phyloP scores from a whole-genome alignment of 805 yeast genomes.

The Nakazawaea sp. region DNA sequence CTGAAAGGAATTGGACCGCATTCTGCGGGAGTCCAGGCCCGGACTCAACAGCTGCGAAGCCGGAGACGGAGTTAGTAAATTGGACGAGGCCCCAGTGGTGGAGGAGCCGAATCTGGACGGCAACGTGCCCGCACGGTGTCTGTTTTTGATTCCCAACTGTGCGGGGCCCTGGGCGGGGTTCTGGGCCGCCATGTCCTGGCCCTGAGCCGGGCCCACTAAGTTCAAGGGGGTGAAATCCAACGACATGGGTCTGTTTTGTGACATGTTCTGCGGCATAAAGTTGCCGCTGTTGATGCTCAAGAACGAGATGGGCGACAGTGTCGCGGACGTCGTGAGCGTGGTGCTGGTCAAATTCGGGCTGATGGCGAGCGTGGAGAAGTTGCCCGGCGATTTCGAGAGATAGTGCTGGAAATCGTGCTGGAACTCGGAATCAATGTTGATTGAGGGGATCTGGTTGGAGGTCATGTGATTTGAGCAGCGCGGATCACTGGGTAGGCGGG shows the following conservation, averaged over 20 bases:
- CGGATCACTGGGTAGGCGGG: no score
- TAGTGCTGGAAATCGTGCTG: not conserved
- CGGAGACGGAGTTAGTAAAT: not conserved
- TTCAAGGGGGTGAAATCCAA: conserved; percentile 10
- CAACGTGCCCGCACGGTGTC: conserved; percentile 75
- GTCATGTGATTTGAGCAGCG: no score
- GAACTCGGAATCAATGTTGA: not conserved
- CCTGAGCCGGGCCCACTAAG: not conserved
- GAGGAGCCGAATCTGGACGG: conserved; percentile 50
- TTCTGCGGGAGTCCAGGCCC: conserved; percentile 26
- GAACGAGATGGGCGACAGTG: conserved; percentile 8
- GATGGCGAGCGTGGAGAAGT: not conserved
- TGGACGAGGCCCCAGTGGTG: conserved; percentile 13
- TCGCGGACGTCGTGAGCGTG: not conserved
- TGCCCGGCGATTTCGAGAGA: conserved; percentile 6
- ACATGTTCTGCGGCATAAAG: not conserved
- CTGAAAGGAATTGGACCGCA: conserved; percentile 50
- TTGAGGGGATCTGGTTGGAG: conserved; percentile 3
- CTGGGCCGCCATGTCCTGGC: conserved; percentile 14
- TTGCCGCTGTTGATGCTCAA: conserved; percentile 6
- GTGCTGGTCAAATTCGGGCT: conserved; percentile 1
- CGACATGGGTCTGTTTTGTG: conserved; percentile 6
- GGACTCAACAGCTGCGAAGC: conserved; percentile 16
- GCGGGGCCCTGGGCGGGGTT: conserved; percentile 3
- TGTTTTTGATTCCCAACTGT: conserved; percentile 36